phyloP scores from a whole-genome alignment of 2,329 filamentous ascomycete species.

The Colletotrichum chlorophyti region DNA sequence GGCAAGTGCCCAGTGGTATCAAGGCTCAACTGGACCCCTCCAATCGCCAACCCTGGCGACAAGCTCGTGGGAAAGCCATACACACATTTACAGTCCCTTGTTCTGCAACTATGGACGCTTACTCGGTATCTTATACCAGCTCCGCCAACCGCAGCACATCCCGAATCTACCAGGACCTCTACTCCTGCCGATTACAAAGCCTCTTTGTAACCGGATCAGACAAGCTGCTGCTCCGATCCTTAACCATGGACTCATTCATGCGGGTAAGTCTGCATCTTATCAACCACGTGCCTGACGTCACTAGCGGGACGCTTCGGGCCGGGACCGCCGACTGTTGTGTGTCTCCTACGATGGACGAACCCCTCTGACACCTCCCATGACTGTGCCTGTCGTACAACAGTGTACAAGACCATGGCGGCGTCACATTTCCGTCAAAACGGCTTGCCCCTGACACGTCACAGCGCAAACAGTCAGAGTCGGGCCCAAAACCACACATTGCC shows the following conservation, averaged over 20 bases:
- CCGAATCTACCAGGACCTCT: slow-evolving; percentile 57
- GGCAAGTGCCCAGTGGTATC: slow-evolving; percentile 2
- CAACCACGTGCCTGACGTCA: slow-evolving; percentile 26
- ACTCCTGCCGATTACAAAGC: slow-evolving; percentile 46
- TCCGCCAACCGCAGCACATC: slow-evolving; percentile 50
- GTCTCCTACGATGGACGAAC: slow-evolving; percentile 6
- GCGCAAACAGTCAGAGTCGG: slow-evolving; percentile 23
- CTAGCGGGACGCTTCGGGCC: slow-evolving; percentile 11
- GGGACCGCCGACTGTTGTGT: slow-evolving; percentile 1
- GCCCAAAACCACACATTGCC: slow-evolving; percentile 60
- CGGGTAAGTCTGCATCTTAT: slow-evolving; percentile 40
- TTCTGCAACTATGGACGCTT: slow-evolving; percentile 54
- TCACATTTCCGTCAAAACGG: background rate
- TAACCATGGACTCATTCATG: slow-evolving; percentile 41
- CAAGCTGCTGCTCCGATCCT: slow-evolving; percentile 34
- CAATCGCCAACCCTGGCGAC: background rate
- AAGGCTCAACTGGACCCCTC: too few species aligned
- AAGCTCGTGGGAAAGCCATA: slow-evolving; percentile 7
- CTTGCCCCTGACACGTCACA: slow-evolving; percentile 23
- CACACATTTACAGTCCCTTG: background rate
- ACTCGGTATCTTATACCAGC: slow-evolving; percentile 56
- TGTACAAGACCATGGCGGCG: background rate
- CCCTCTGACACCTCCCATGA: background rate
- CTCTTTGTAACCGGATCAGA: slow-evolving; percentile 41
- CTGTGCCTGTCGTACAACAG: slow-evolving; percentile 2